Percentiles rank a stretch among this genome's conserved stretches.
Conservation (phyloP, 2,329 filamentous ascomycete genomes). For the Septoria linicola region DNA sequence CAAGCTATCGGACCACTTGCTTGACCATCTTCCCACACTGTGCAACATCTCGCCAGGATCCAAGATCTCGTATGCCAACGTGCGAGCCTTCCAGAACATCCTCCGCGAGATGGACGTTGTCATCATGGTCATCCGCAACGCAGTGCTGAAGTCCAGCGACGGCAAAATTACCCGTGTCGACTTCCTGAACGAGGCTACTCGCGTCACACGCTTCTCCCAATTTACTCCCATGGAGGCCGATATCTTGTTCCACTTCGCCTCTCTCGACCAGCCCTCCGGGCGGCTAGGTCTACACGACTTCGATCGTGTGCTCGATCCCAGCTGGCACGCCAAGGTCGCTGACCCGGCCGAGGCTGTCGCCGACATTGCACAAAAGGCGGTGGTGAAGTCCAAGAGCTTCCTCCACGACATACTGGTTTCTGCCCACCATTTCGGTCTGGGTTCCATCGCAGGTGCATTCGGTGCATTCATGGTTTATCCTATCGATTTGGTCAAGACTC, state of each 20-base stretch:
- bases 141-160: conserved; percentile 77
- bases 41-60: conserved; percentile 91
- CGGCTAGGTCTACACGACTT: conserved; percentile 81
- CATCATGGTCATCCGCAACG: conserved; percentile 86
- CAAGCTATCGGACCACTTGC: conserved; percentile 94
- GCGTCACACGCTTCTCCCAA: conserved; percentile 86
- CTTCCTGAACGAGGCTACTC: conserved; percentile 90
- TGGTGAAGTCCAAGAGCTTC: conserved; percentile 57
- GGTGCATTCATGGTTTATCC: conserved; percentile 99
- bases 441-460: conserved; percentile 89
- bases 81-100: conserved; percentile 96
- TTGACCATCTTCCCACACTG: conserved; percentile 85
- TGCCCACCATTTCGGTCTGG: conserved; percentile 84
- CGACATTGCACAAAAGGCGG: conserved; percentile 53
- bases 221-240: conserved; percentile 99
- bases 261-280: conserved; percentile 84
- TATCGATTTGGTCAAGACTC: conserved; percentile 96
- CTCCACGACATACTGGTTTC: conserved; percentile 70
- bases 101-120: conserved; percentile 97
- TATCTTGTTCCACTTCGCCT: conserved; percentile 97
- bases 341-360: conserved; percentile 49
- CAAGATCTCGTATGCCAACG: conserved; percentile 97
- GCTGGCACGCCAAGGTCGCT: conserved; percentile 67
- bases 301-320: conserved; percentile 88
- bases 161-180: conserved; percentile 92